Evolutionary conservation across 2,329 filamentous ascomycete genomes (phyloP).

Genomic region (Fusarium sp.): DNA sequence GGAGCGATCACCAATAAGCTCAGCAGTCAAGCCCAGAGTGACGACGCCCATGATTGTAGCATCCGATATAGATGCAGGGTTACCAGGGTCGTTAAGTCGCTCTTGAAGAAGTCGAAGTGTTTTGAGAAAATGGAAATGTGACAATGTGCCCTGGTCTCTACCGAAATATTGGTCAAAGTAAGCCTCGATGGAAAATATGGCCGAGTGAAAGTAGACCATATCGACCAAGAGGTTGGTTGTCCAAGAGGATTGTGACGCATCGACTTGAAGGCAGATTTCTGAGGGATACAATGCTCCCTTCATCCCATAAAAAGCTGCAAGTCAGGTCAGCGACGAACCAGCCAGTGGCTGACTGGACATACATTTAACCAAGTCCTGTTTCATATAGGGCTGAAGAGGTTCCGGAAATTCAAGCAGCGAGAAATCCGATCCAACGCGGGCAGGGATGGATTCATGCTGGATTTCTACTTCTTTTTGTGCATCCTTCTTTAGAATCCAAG

Average conservation of each 20-base stretch:
- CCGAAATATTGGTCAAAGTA: conserved; percentile 17
- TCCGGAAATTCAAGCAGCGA: conserved; percentile 40
- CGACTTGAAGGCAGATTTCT: conserved; percentile 33
- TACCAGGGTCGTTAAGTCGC: conserved; percentile 5
- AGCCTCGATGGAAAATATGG: conserved; percentile 26
- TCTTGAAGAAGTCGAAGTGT: conserved; percentile 31
- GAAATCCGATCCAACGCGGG: conserved; percentile 25
- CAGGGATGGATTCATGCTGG: conserved; percentile 15
- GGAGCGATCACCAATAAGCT: conserved; percentile 22
- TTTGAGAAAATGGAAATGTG: conserved; percentile 37
- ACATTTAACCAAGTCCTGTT: conserved; percentile 29
- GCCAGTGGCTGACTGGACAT: neutral
- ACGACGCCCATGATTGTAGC: conserved; percentile 37
- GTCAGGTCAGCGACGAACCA: neutral
- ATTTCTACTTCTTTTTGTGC: neutral
- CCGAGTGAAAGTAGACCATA: conserved; percentile 32
- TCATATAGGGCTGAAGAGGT: conserved; percentile 33
- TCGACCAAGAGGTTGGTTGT: conserved; percentile 29
- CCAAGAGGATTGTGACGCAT: conserved; percentile 27
- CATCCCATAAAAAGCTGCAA: conserved; percentile 17
- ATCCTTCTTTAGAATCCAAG: conserved; percentile 27
- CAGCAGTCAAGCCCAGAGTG: conserved; percentile 20
- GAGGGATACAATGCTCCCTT: conserved; percentile 29
- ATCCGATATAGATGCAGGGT: conserved; percentile 14
- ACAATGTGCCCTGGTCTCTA: conserved; percentile 1